Evolutionary conservation across 148 eudicot species (phyloP), one percentile per base, ranked within the genome.

Genomic region (Polygonum maritimum): DNA sequence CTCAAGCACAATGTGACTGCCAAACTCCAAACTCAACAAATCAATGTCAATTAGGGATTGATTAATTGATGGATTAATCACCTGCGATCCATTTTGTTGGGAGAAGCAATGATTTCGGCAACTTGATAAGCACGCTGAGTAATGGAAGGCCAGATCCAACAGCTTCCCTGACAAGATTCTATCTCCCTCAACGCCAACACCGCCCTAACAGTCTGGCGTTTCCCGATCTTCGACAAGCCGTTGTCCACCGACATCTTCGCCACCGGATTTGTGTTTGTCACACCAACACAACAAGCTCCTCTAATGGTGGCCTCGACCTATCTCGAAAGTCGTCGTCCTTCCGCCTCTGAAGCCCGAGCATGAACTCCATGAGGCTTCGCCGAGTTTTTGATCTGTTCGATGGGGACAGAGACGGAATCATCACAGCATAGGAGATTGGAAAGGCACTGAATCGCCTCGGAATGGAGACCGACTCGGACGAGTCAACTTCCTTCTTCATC

Each of bases 61-160:
- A n/a, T n/a, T n/a, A n/a, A n/a, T n/a, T n/a, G n/a, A n/a, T n/a
- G 19, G 21, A 35, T 3, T 13, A 41, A 69, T 36, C 80, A 95
- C 99, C 97, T 91, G 55, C 96, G 85, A 80, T 77, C 89, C 71
- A 92, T 78, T 31, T 79, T 88, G 75, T 85, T 90, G 35, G 89
- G 78, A 49, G 92, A 76, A 76, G 97, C 99, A 82, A 95, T 95
- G 79, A 91, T 84, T 81, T 95, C 99, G 75, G 97, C 99, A 88
- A 94, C 89, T 58, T 95, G 99, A 62, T 95, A 95, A 86, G 99
- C 91, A 62, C 99, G 83, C 81, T 95, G 99, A 62, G 99, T 95
- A 54, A 95, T 95, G 10, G 97, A 90, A 89, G 99, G 99, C 99
- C 99, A 95, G 79, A 95, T 91, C 99, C 99, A 95, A 54, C 96